Evolutionary conservation across 2,329 filamentous ascomycete species (phyloP), one percentile per base, ranked within the genome.

Genomic region (Cytospora mali): DNA sequence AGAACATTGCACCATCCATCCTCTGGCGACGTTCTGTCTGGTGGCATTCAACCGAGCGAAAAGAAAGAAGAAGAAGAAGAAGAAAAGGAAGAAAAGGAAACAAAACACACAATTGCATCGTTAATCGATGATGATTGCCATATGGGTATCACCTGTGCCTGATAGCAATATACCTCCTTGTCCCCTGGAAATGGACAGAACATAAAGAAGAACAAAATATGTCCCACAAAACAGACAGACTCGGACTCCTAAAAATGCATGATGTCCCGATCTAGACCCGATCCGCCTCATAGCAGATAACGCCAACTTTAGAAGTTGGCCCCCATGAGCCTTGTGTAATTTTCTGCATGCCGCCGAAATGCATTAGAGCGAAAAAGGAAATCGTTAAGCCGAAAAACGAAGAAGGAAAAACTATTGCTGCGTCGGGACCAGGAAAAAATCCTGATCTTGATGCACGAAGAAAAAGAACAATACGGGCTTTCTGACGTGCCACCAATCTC

Each of bases 121-220:
- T 21, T 21, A 4, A 18, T 11, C n/a, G 42, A 23, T 13, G 7
- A n/a, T 46, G 9, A 14, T 18, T 49, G 55, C 39, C 35, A 9
- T 35, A 46, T 62, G 62, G 68, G 68, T 69, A 68, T 69, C 68
- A 55, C 55, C 39, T 49, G 67, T 66, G 62, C 62, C 62, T 64
- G 18, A 21, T 14, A 64, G 65, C 59, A 56, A 55, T 57, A 66
- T 62, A 59, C 64, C 62, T 55, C n/a, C 39, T 42, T n/a, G 2
- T 6, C n/a, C 9, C n/a, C 42, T 53, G 16, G 35, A 18, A 11
- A n/a, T 6, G 6, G 16, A n/a, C 29, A 39, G 4, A 39, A 18
- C 16, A 39, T 49, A 25, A 33, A 55, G 56, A 54, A 23, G 39
- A 28, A 11, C 29, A n/a, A 13, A 14, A 27, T 5, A 48, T 51